phyloP scores from a whole-genome alignment of 2,329 filamentous ascomycete species.

The Septoria linicola region DNA sequence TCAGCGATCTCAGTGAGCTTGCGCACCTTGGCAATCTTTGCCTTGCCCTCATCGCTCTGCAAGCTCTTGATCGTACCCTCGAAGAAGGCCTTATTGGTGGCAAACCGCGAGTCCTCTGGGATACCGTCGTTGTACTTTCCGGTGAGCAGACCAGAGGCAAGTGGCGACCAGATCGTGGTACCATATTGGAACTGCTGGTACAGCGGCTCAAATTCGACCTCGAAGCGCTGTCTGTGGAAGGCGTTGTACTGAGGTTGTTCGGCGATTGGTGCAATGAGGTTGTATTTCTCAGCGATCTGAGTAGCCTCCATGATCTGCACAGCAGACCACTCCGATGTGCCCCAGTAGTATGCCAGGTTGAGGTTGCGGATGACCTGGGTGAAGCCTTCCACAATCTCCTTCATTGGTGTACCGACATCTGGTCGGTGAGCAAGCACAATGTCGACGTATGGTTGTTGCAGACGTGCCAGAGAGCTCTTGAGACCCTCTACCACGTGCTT shows the following conservation, averaged over 20 bases:
- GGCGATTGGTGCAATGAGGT: constrained; percentile 57
- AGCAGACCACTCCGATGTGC: constrained; percentile 61
- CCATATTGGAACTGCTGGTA: constrained; percentile 59
- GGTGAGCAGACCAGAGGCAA: constrained; percentile 58
- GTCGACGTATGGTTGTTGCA: constrained; percentile 66
- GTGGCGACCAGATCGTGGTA: constrained; percentile 57
- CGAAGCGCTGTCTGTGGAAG: constrained; percentile 61
- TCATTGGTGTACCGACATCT: constrained; percentile 49
- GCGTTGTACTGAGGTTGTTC: constrained; percentile 62
- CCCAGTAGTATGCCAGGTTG: constrained; percentile 64
- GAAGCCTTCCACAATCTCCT: constrained; percentile 59
- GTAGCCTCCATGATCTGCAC: constrained; percentile 60
- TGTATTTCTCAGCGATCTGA: constrained; percentile 55
- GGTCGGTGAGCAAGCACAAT: constrained; percentile 63
- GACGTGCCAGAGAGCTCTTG: constrained; percentile 57
- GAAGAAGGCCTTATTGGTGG: constrained; percentile 58
- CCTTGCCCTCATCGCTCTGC: constrained; percentile 50
- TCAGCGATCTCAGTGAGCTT: constrained; percentile 53
- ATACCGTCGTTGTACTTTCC: constrained; percentile 66
- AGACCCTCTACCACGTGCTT: constrained; percentile 59
- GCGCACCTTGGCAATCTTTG: constrained; percentile 59
- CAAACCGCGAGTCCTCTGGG: constrained; percentile 60
- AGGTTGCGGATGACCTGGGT: constrained; percentile 54
- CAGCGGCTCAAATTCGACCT: constrained; percentile 60
- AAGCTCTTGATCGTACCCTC: constrained; percentile 55